Evolutionary conservation across 768 basidiomycete species (phyloP).

Genomic region (Suillus variegatus): DNA sequence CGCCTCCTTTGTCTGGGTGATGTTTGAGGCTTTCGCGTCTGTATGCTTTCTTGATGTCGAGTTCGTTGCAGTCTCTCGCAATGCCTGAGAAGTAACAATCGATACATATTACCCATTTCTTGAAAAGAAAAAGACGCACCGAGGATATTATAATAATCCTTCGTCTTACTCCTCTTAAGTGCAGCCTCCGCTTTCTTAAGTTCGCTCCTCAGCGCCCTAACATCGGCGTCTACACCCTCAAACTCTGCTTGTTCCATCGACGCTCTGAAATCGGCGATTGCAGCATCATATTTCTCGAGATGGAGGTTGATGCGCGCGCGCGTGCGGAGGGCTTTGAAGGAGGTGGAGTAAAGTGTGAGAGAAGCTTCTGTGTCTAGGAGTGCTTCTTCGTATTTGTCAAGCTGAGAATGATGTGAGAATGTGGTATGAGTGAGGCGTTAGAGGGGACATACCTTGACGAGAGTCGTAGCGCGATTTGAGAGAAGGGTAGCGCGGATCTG

Average conservation of each 20-base stretch:
- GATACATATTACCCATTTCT: not conserved
- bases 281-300: slow-evolving; percentile 71
- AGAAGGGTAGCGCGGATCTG: slow-evolving; percentile 78
- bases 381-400: slow-evolving; percentile 66
- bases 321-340: slow-evolving; percentile 87
- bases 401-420: slow-evolving; percentile 36
- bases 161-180: slow-evolving; percentile 85
- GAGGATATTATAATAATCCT: slow-evolving; percentile 87
- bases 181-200: slow-evolving; percentile 80
- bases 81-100: slow-evolving; percentile 34
- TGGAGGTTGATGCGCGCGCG: slow-evolving; percentile 78
- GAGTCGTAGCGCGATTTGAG: slow-evolving; percentile 82
- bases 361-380: slow-evolving; percentile 71
- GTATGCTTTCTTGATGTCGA: slow-evolving; percentile 91
- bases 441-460: slow-evolving; percentile 58
- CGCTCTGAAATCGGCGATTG: slow-evolving; percentile 76
- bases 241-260: slow-evolving; percentile 71
- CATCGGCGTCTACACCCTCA: slow-evolving; percentile 66
- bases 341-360: slow-evolving; percentile 57
- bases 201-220: slow-evolving; percentile 61
- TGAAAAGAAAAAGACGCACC: slow-evolving; percentile 21
- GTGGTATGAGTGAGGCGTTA: not conserved
- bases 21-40: slow-evolving; percentile 83
- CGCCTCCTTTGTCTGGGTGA: slow-evolving; percentile 91
- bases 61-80: slow-evolving; percentile 58